phyloP scores from a whole-genome alignment of 257 asterid genomes.

The Capsicum baccatum region DNA sequence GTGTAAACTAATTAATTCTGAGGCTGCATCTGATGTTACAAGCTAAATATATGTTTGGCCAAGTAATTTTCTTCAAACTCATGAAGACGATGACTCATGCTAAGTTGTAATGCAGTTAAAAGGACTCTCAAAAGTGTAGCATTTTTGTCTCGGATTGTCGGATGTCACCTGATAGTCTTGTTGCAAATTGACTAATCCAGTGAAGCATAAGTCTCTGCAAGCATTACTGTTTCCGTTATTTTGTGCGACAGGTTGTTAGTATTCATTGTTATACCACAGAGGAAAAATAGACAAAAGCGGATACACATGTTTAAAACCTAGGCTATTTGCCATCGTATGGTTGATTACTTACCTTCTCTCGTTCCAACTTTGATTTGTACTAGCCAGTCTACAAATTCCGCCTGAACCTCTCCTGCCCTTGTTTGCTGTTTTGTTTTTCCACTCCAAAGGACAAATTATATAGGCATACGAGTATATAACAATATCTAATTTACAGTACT shows the following conservation, averaged over 20 bases:
- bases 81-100: not conserved
- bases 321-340: not conserved
- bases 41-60: not conserved
- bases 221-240: constrained; percentile 13
- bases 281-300: not conserved
- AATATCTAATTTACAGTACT: constrained; percentile 3
- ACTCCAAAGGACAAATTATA: constrained; percentile 9
- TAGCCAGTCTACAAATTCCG: constrained; percentile 1
- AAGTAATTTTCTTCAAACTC: not conserved
- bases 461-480: not conserved
- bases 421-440: constrained; percentile 5
- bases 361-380: constrained; percentile 7
- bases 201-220: not conserved
- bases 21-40: constrained; percentile 10
- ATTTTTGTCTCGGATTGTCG: not conserved
- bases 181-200: not conserved
- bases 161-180: constrained; percentile 3
- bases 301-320: constrained; percentile 15
- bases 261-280: not conserved
- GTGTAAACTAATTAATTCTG: constrained; percentile 9
- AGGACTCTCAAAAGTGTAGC: not conserved
- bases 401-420: constrained; percentile 15
- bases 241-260: not conserved
- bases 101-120: constrained; percentile 10
- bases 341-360: constrained; percentile 22